Evolutionary conservation across 108 stramenopile genomes (phyloP).

Genomic region (Cyclotella atomus): DNA sequence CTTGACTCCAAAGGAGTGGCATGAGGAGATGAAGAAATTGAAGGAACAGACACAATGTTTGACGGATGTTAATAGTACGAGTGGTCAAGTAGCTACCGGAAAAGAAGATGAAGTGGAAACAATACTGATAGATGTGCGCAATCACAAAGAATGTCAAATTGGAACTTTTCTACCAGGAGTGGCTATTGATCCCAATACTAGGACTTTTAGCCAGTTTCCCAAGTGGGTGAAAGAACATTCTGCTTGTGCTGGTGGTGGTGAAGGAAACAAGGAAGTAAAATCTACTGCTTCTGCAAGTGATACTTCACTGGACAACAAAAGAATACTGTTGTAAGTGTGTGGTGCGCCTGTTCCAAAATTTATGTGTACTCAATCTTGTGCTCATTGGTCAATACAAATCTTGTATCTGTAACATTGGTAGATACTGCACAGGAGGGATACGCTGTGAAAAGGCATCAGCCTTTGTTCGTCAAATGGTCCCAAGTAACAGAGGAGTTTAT

Average conservation of each 20-base stretch:
- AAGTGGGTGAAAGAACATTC: slow-evolving; percentile 51
- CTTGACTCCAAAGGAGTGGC: slow-evolving; percentile 80
- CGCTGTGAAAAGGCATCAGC: slow-evolving; percentile 94
- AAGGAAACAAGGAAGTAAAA: neutral
- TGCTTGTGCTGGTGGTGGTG: neutral
- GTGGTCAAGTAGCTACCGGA: too few relatives aligned
- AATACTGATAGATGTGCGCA: slow-evolving; percentile 80
- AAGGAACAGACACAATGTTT: neutral
- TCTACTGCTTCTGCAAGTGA: slow-evolving; percentile 2
- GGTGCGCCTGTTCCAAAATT: too few relatives aligned
- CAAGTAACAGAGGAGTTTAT: slow-evolving; percentile 55
- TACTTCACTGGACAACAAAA: slow-evolving; percentile 30
- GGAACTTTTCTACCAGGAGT: slow-evolving; percentile 62
- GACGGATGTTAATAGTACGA: too few relatives aligned
- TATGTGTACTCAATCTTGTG: neutral
- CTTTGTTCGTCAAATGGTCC: slow-evolving; percentile 61
- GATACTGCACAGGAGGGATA: slow-evolving; percentile 94
- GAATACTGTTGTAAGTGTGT: slow-evolving; percentile 30
- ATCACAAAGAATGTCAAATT: slow-evolving; percentile 83
- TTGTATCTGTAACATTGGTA: too few relatives aligned
- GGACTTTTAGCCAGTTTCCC: slow-evolving; percentile 51
- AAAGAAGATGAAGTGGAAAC: slow-evolving; percentile 54
- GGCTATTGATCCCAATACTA: slow-evolving; percentile 52
- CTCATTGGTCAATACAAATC: slow-evolving; percentile 37
- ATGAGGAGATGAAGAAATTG: slow-evolving; percentile 55